Percentiles rank a stretch among this genome's conserved stretches.
phyloP scores from a whole-genome alignment of 164 flowering plant genomes.

The Aristolochia californica region DNA sequence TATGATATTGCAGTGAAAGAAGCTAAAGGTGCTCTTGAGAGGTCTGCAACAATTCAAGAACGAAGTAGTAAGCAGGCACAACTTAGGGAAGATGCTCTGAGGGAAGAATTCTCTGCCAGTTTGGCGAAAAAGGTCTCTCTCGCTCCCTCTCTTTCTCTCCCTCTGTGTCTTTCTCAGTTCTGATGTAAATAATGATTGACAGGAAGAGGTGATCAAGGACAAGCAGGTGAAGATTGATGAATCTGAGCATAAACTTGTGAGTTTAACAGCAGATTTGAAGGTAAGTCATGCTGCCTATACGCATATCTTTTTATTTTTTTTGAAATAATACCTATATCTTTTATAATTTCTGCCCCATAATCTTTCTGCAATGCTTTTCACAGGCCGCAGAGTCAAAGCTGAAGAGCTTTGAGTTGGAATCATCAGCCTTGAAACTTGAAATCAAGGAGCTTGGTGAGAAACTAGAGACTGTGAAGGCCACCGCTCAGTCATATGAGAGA shows the following conservation, averaged over 20 bases:
- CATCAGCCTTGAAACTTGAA: constrained; percentile 44
- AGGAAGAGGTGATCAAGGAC: constrained; percentile 82
- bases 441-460: constrained; percentile 51
- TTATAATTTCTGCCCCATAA: background rate
- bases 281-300: constrained; percentile 19
- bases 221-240: constrained; percentile 57
- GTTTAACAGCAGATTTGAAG: constrained; percentile 65
- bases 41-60: constrained; percentile 78
- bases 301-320: no score
- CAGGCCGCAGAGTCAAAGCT: constrained; percentile 86
- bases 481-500: constrained; percentile 66
- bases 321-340: no score
- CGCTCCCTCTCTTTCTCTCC: background rate
- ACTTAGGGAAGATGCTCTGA: constrained; percentile 70
- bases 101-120: constrained; percentile 49
- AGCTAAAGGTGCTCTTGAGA: constrained; percentile 83
- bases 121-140: constrained; percentile 63
- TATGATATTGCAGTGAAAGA: constrained; percentile 79
- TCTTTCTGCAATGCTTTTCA: constrained; percentile 1
- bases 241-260: constrained; percentile 75
- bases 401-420: constrained; percentile 53
- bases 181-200: constrained; percentile 7
- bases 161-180: no score
- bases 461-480: constrained; percentile 46
- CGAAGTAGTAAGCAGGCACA: constrained; percentile 57